Evolutionary conservation across 495 filamentous ascomycete species (phyloP).

Genomic region (Penicillium samsonianum): DNA sequence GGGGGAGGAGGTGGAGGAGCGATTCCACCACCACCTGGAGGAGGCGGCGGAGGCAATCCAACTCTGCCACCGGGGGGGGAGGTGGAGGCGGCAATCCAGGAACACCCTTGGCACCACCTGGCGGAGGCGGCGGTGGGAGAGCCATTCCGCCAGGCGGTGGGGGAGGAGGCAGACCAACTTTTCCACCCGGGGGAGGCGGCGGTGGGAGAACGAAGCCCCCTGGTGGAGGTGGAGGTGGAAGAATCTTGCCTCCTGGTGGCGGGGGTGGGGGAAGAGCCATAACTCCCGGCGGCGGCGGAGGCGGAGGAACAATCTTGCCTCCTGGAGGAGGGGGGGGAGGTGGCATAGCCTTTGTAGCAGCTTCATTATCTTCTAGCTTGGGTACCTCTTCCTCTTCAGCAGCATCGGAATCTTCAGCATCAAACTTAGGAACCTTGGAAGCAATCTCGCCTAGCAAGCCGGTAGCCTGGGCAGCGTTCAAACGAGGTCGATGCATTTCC

Average conservation of each 20-base stretch:
- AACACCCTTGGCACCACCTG: conserved; percentile 35
- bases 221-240: conserved; percentile 38
- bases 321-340: conserved; percentile 45
- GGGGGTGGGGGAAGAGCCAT: too few species aligned
- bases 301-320: conserved; percentile 1
- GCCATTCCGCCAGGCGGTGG: conserved; percentile 43
- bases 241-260: conserved; percentile 35
- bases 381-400: conserved; percentile 44
- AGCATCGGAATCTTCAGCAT: conserved; percentile 61
- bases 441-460: conserved; percentile 81
- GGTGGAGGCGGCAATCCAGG: conserved; percentile 49
- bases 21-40: conserved; percentile 37
- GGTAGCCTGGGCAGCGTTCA: conserved; percentile 71
- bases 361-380: conserved; percentile 26
- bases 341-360: conserved; percentile 39
- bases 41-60: conserved; percentile 52
- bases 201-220: conserved; percentile 22
- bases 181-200: conserved; percentile 41
- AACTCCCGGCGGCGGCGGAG: too few species aligned
- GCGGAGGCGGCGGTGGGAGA: conserved; percentile 45
- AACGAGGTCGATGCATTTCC: conserved; percentile 69
- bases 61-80: conserved; percentile 48
- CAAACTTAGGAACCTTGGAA: conserved; percentile 70
- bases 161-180: conserved; percentile 49
- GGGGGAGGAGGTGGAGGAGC: conserved; percentile 62